Conservation (phyloP, 345 rosid species). For the rapeseed (Brassica napus) region Da-Ae NC_063449.1:12584501-12585000, state of each 20-base stretch:
- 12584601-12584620: neutral
- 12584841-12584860: neutral
- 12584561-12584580: neutral
- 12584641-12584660: neutral
- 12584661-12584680: neutral
- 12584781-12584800: neutral
- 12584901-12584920: neutral
- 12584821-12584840: neutral
- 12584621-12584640: neutral
- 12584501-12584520: neutral
- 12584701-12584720: neutral
- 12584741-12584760: neutral
- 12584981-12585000: neutral
- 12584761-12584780: neutral
- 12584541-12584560: neutral
- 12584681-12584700: neutral
- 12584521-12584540: neutral
- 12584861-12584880: neutral
- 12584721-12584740: neutral
- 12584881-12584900: neutral
- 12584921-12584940: neutral
- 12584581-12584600: neutral
- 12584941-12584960: neutral
- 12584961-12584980: neutral
- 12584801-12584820: neutral